Evolutionary conservation across 345 rosid genomes (phyloP), one percentile per base, ranked within the genome.

Genomic region (Microcos paniculata): DNA sequence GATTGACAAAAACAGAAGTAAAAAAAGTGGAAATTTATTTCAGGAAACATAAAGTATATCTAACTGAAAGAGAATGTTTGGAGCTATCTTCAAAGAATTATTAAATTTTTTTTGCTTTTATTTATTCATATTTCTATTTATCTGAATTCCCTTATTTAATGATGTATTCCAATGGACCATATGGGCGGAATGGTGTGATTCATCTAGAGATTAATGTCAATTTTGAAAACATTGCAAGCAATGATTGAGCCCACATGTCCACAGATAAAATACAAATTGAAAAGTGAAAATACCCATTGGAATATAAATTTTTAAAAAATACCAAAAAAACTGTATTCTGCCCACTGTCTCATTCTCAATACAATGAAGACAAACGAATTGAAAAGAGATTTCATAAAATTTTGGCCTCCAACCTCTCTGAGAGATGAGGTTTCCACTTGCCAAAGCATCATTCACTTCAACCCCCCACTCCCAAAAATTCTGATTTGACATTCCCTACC

Each of bases 211-310:
- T 52, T 52, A 52, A 62, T 62, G 63, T 4, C n/a, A 16, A 45
- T 9, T 0, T n/a, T 45, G 62, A 46, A 48, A 80, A 63, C 43
- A 48, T 6, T 67, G 77, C 38, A 58, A 63, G 75, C 74, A 78
- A 76, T 56, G 59, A 78, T 15, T 15, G 78, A 72, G 72, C 70
- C 76, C 80, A 76, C 84, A 51, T 73, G 82, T 78, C 80, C 26
- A 35, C 9, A 35, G 13, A 68, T 38, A 68, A 53, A 59, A 57
- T 59, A 64, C 46, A 74, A 74, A 42, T 21, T 16, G 45, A 46
- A 69, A 49, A 6, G 46, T 18, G 10, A 67, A 48, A 13, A 62
- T 51, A 21, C 66, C 67, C 61, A 28, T 35, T 4, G 38, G 72
- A 72, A 78, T 67, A 76, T 71, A 63, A 77, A 23, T 10, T 59